Base-by-base conservation (phyloP, 1,284 basidiomycete genomes). In the Agaricales sp. region DNA sequence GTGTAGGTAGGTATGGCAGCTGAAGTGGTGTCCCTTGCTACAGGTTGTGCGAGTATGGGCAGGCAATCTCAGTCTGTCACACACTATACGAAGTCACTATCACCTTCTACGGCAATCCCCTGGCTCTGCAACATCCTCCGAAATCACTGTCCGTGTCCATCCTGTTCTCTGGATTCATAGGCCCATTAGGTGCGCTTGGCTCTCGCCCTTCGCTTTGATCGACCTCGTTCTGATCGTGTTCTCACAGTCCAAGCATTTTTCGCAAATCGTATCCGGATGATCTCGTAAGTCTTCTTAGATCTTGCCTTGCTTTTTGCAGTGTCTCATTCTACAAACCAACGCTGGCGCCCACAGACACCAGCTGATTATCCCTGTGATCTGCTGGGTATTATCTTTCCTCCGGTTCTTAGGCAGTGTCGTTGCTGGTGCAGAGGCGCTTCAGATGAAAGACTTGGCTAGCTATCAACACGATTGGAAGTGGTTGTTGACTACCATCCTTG, bases 401-500 rank as follows among this genome's bases (percentile, higher is more conserved):
- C 55, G 60, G 12, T 60, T 52, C 26, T 49, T 54, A 12, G 55
- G 55, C 3, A 56, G 54, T 49, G 38, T 60, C 20, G 55, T 52
- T 12, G 48, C 54, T 16, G 49, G 52, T 4, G 41, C 48, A 4
- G 49, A 47, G 37, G 60, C 56, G 2, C 38, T 57, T 6, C 21
- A 24, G 3, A 23, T 49, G 4, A 23, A 14, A 1, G 54, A 51
- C 12, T 37, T 63, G n/a, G 20, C 25, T 3, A 35, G 37, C 2
- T 60, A 56, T 37, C 41, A 49, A 13, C 19, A 26, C 1, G 23
- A 52, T 2, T 54, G 49, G 44, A 54, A 52, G 37, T 61, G 59
- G 60, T 52, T 64, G 11, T 54, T 63, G 18, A 62, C 58, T 2
- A 52, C 58, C 13, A 54, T 58, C 1, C 51, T 63, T 12, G 54